phyloP scores from a whole-genome alignment of 176 grass and related monocot species.

The Oropetium thomaeum region DNA sequence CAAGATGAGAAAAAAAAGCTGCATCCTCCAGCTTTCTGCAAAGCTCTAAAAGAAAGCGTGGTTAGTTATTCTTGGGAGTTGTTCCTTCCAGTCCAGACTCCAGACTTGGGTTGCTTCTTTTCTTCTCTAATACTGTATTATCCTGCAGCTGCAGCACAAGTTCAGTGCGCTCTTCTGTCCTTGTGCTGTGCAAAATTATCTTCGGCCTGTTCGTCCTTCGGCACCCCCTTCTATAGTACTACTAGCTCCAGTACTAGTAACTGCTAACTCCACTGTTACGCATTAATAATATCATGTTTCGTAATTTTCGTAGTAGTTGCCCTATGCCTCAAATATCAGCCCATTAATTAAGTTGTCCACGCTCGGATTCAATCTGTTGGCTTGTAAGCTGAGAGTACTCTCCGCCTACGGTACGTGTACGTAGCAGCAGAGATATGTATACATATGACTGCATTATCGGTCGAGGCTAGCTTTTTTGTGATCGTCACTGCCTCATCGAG shows the following conservation, averaged over 20 bases:
- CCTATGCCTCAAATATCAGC: neutral
- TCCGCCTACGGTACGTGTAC: too few relatives aligned
- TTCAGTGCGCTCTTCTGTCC: conserved; percentile 23
- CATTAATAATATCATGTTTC: neutral
- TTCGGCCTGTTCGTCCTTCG: neutral
- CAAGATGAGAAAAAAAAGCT: conserved; percentile 35
- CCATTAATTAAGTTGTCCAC: neutral
- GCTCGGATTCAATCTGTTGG: neutral
- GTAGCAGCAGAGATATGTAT: neutral
- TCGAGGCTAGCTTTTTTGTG: too few relatives aligned
- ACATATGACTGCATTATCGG: neutral
- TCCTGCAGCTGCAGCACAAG: neutral
- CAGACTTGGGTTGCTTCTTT: conserved; percentile 21
- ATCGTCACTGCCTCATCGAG: too few relatives aligned
- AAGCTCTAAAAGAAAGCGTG: conserved; percentile 42
- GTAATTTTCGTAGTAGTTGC: neutral
- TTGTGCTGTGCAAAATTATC: conserved; percentile 22
- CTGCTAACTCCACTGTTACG: neutral
- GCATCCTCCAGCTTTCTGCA: conserved; percentile 40
- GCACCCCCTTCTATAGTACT: too few relatives aligned
- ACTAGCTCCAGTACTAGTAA: too few relatives aligned
- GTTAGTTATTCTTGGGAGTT: conserved; percentile 56
- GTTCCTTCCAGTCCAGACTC: conserved; percentile 18
- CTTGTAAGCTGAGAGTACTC: conserved; percentile 10
- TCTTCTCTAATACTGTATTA: conserved; percentile 8